A percentile compares a stretch with the other conserved stretches of the same genome.
phyloP scores from a whole-genome alignment of 202 grass and related monocot genomes.

The Brachypodium distachyon region DNA sequence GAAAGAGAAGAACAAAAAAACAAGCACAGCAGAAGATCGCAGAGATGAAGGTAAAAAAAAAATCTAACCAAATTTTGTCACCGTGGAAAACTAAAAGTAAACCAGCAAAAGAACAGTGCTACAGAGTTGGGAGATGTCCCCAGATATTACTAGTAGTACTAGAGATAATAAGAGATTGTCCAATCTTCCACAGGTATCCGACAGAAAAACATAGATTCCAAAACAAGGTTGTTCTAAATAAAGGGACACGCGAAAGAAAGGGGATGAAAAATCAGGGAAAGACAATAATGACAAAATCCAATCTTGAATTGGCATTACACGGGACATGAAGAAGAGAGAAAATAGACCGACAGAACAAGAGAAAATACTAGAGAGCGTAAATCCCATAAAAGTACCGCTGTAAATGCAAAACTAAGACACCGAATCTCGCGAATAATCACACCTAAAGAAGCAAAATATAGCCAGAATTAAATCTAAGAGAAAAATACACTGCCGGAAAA shows the following conservation, averaged over 20 bases:
- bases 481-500: background rate
- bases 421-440: background rate
- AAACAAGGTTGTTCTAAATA: background rate
- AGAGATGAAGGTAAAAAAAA: background rate
- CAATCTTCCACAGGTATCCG: background rate
- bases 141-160: too few species aligned
- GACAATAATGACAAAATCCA: background rate
- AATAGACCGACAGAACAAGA: background rate
- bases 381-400: background rate
- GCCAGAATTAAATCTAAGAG: background rate
- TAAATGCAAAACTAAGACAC: background rate
- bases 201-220: background rate
- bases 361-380: background rate
- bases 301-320: slow-evolving; percentile 31
- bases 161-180: background rate
- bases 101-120: background rate
- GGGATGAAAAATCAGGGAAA: background rate
- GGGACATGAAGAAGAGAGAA: background rate
- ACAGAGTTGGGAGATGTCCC: background rate
- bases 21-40: background rate
- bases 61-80: background rate
- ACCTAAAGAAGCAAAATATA: background rate
- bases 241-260: background rate
- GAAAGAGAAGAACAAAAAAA: background rate
- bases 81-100: slow-evolving; percentile 1